Evolutionary conservation across 805 yeast species (phyloP).

Genomic region (Limtongia smithiae): DNA sequence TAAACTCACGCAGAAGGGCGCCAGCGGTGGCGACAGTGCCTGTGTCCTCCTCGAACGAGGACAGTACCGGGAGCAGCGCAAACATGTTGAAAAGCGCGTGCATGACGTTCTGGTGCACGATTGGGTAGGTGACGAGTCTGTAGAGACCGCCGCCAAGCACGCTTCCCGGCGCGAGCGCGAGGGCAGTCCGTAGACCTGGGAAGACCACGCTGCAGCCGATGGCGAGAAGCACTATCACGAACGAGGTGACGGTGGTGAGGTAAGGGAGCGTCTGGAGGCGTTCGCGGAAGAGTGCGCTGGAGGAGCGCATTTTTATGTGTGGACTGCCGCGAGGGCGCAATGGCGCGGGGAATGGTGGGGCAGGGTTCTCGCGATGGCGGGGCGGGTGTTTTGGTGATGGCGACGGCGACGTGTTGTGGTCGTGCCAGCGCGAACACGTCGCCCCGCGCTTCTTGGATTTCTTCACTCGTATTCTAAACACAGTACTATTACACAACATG

Average conservation of each 20-base stretch:
- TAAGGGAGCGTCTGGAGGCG: conserved; percentile 21
- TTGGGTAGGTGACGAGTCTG: conserved; percentile 26
- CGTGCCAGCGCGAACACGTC: too few species aligned
- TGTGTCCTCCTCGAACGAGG: conserved; percentile 27
- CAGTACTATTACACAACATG: too few species aligned
- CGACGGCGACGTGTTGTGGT: too few species aligned
- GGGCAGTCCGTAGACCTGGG: conserved; percentile 1
- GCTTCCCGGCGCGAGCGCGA: conserved; percentile 12
- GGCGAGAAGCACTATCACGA: conserved; percentile 3
- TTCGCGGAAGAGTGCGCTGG: conserved; percentile 4
- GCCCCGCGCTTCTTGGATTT: too few species aligned
- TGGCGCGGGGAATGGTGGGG: too few species aligned
- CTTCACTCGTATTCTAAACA: too few species aligned
- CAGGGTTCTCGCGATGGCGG: too few species aligned
- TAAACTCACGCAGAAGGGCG: conserved; percentile 15
- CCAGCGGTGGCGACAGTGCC: conserved; percentile 29
- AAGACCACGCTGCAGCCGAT: background rate
- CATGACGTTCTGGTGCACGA: conserved; percentile 23
- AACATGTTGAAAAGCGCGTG: conserved; percentile 26
- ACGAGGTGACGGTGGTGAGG: conserved; percentile 10
- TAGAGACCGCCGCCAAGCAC: conserved; percentile 22
- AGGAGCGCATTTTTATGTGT: background rate
- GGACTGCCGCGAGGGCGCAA: too few species aligned
- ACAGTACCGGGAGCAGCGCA: conserved; percentile 25
- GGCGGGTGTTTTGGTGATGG: too few species aligned